phyloP scores from a whole-genome alignment of 495 filamentous ascomycete genomes.

The Jackrogersella minutella region DNA sequence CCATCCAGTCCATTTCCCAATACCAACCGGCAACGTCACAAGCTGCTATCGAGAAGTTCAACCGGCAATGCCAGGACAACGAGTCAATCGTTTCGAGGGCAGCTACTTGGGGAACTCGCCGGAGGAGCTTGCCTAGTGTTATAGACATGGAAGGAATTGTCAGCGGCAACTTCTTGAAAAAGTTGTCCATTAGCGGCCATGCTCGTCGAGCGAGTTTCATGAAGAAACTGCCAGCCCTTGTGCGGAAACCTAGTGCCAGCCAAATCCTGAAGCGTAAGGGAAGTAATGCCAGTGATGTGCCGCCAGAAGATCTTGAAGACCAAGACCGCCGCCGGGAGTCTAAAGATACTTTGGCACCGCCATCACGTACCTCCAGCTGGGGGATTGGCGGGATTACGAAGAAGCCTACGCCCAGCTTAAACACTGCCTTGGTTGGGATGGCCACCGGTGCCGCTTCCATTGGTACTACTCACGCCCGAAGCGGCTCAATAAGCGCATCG shows the following conservation, averaged over 20 bases:
- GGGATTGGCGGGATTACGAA: slow-evolving; percentile 53
- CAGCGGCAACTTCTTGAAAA: slow-evolving; percentile 67
- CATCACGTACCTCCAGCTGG: slow-evolving; percentile 64
- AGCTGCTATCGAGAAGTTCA: slow-evolving; percentile 60
- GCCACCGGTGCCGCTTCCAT: slow-evolving; percentile 68
- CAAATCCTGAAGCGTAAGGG: slow-evolving; percentile 56
- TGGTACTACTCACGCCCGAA: slow-evolving; percentile 62
- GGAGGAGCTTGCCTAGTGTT: slow-evolving; percentile 64
- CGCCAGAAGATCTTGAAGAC: slow-evolving; percentile 45
- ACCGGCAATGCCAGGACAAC: slow-evolving; percentile 56
- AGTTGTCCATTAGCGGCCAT: slow-evolving; percentile 64
- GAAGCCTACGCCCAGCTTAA: slow-evolving; percentile 66
- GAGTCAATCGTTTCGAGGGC: slow-evolving; percentile 66
- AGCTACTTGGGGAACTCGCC: slow-evolving; percentile 77
- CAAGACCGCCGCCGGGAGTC: slow-evolving; percentile 51
- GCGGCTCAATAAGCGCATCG: slow-evolving; percentile 66
- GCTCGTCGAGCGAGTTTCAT: slow-evolving; percentile 54
- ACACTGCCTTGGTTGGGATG: slow-evolving; percentile 70
- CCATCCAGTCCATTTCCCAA: slow-evolving; percentile 46
- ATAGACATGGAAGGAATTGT: slow-evolving; percentile 67
- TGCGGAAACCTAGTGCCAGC: slow-evolving; percentile 62
- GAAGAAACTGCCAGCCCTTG: slow-evolving; percentile 58
- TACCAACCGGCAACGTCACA: slow-evolving; percentile 60
- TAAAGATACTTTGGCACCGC: slow-evolving; percentile 64
- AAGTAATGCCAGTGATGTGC: slow-evolving; percentile 52